Evolutionary conservation across 2,329 filamentous ascomycete species (phyloP).

Genomic region (Paraconiothyrium sp.): DNA sequence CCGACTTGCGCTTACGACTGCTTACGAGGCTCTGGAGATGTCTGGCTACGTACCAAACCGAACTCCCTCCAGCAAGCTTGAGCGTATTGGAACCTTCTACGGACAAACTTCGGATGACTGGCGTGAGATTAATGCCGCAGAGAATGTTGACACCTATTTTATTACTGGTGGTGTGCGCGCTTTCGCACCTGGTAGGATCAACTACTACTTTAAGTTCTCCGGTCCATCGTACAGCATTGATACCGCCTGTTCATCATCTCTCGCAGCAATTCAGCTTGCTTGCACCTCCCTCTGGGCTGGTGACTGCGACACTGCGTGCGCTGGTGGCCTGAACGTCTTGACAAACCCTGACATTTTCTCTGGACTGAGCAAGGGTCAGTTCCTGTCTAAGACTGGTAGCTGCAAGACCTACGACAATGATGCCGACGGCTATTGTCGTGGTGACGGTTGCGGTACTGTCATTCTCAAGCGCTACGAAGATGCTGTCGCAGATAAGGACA

Average conservation of each 20-base stretch:
- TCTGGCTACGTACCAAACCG: constrained; percentile 78
- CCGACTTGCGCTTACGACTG: constrained; percentile 76
- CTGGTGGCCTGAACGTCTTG: constrained; percentile 80
- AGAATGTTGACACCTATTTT: constrained; percentile 76
- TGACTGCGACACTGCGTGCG: constrained; percentile 82
- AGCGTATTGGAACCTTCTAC: constrained; percentile 77
- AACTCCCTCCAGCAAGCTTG: constrained; percentile 71
- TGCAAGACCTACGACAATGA: constrained; percentile 84
- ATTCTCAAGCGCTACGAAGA: constrained; percentile 83
- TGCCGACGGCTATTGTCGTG: constrained; percentile 85
- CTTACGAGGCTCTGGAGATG: constrained; percentile 85
- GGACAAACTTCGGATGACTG: constrained; percentile 81
- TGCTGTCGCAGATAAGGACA: constrained; percentile 78
- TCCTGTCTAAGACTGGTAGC: constrained; percentile 77
- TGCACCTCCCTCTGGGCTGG: constrained; percentile 78
- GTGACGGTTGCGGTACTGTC: constrained; percentile 77
- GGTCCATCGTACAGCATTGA: constrained; percentile 78
- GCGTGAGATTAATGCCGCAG: constrained; percentile 76
- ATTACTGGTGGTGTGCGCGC: constrained; percentile 70
- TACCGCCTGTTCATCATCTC: constrained; percentile 80
- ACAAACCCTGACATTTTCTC: constrained; percentile 84
- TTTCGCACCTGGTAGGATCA: constrained; percentile 71
- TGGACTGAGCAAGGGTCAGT: constrained; percentile 78
- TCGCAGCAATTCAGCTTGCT: constrained; percentile 75
- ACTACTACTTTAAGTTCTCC: constrained; percentile 80